Conservation (phyloP, 371 early-diverging fungal genomes). For the Apophysomyces elegans region DNA sequence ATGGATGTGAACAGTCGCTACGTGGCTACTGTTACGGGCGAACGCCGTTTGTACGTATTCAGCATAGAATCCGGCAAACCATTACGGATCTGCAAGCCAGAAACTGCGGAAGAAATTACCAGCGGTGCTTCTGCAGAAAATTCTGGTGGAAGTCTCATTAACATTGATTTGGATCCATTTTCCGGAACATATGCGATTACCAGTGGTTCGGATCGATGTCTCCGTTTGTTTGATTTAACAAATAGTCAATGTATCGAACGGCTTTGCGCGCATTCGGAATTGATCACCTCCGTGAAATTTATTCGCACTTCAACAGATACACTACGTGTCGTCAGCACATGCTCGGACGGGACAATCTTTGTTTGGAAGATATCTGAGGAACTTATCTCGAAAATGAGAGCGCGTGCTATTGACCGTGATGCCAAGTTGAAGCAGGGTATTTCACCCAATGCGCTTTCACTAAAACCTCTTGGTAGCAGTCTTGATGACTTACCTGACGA, state of each 20-base stretch:
- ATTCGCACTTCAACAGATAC: conserved; percentile 45
- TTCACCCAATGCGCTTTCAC: neutral
- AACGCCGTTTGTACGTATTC: conserved; percentile 69
- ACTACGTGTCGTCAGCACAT: conserved; percentile 69
- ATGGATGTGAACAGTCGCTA: conserved; percentile 64
- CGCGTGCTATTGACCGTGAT: conserved; percentile 33
- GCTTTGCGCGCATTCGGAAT: conserved; percentile 76
- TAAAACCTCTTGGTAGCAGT: conserved; percentile 12
- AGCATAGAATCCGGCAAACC: conserved; percentile 73
- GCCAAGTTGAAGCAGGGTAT: conserved; percentile 19
- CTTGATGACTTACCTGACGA: conserved; percentile 16
- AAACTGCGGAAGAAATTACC: conserved; percentile 56
- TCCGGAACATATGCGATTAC: conserved; percentile 76
- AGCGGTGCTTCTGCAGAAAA: conserved; percentile 54
- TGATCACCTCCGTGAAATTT: conserved; percentile 78
- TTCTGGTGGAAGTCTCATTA: conserved; percentile 63
- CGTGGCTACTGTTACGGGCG: conserved; percentile 69
- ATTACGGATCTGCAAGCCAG: conserved; percentile 63
- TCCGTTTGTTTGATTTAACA: conserved; percentile 77
- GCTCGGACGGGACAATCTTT: conserved; percentile 81
- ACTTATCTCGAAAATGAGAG: conserved; percentile 56
- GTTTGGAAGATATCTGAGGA: conserved; percentile 71
- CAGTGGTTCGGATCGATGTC: conserved; percentile 73
- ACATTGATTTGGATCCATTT: conserved; percentile 72
- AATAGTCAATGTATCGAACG: conserved; percentile 68